These are phyloP conservation scores for Leccinum aurantiacum DNA, from an alignment of 768 basidiomycete species.

Conservation along the genomic window DNA sequence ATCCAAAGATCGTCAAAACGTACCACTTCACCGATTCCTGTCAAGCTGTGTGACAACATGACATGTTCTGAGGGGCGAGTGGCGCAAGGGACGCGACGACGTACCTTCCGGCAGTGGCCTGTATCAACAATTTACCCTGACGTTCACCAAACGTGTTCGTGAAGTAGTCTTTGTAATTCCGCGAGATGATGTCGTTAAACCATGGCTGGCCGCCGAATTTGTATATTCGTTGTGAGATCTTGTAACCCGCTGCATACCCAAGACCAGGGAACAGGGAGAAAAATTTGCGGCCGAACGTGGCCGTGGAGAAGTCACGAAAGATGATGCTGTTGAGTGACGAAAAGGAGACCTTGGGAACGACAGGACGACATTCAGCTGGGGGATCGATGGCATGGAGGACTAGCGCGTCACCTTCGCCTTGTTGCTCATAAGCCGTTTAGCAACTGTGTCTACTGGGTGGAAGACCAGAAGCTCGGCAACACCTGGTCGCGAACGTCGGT, in stretches of 20 bases:
- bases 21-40: slow-evolving; percentile 93
- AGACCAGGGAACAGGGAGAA: slow-evolving; percentile 96
- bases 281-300: slow-evolving; percentile 65
- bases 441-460: slow-evolving; percentile 95
- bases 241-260: slow-evolving; percentile 98
- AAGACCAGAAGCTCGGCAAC: slow-evolving; percentile 94
- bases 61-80: background rate
- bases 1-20: slow-evolving; percentile 15
- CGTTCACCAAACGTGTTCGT: slow-evolving; percentile 87
- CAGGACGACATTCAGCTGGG: background rate
- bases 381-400: background rate
- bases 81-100: slow-evolving; percentile 14
- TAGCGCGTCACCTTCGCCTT: slow-evolving; percentile 63
- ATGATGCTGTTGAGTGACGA: slow-evolving; percentile 71
- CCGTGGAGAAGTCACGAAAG: slow-evolving; percentile 80
- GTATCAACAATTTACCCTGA: slow-evolving; percentile 94
- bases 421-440: slow-evolving; percentile 99
- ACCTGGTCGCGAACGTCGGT: slow-evolving; percentile 45
- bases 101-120: slow-evolving; percentile 91
- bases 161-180: slow-evolving; percentile 79
- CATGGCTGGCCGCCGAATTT: slow-evolving; percentile 99
- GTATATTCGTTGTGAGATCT: slow-evolving; percentile 89
- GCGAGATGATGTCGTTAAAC: slow-evolving; percentile 89
- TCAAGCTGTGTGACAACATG: slow-evolving; percentile 44
- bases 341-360: slow-evolving; percentile 52